Evolutionary conservation across 768 basidiomycete genomes (phyloP), one percentile per base, ranked within the genome.

Genomic region (Suillus occidentalis): DNA sequence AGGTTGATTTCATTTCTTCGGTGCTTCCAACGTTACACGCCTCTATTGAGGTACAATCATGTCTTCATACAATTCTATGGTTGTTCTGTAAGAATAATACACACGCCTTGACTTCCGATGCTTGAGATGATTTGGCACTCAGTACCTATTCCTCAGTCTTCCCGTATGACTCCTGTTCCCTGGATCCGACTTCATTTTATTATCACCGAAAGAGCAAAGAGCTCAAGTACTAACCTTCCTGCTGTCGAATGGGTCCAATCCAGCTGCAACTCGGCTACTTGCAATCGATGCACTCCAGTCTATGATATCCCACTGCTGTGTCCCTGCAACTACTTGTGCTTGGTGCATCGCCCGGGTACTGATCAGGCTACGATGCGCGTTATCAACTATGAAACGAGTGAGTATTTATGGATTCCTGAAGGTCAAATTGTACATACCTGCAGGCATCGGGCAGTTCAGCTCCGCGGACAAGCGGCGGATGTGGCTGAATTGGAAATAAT

Each of bases 251-350:
- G 75, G 76, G 62, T 84, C 78, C 60, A 91, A 76, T 1, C 93
- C 94, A 13, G 92, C 89, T 3, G 90, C 83, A 14, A 90, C 86
- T 61, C 94, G 82, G 47, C 87, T 82, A 6, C 92, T 93, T 4
- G 90, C 91, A 36, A 96, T 84, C 43, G 95, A 74, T 2, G 88
- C 86, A 66, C 89, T 91, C 93, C 94, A 96, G 72, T 97, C 95
- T 25, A 95, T 77, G 5, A 82, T 77, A 10, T 87, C 85, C 72
- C 84, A 85, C 31, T 80, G 77, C 40, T 81, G 76, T n/a, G 82
- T 81, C 18, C 86, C 85, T 8, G 79, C 77, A 31, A 75, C 75
- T 60, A 78, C 72, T 58, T 80, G 77, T 42, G 78, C 77, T 31
- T 80, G 80, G 61, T 94, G 90, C 34, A 92, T 77, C 0, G 93